Percentiles rank a stretch among this genome's conserved stretches.
Conservation (phyloP, 2,329 filamentous ascomycete genomes). For the Monosporascus sp. region DNA sequence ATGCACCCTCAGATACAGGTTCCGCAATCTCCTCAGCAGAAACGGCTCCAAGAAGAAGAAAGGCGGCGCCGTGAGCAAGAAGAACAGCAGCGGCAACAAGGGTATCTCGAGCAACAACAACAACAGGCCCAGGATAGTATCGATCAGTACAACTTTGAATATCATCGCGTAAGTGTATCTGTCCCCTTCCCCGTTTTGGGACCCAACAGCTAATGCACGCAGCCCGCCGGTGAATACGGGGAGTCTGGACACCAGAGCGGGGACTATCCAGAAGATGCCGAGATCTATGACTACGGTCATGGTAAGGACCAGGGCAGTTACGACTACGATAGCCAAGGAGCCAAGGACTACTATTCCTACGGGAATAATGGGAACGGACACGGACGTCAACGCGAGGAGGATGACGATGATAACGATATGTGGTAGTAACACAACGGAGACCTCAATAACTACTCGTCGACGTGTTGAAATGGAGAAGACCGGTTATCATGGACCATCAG, state of each 20-base stretch:
- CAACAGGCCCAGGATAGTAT: slow-evolving; percentile 38
- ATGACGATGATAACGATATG: slow-evolving; percentile 9
- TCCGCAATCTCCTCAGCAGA: slow-evolving; percentile 74
- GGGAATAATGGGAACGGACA: slow-evolving; percentile 29
- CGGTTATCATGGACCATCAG: slow-evolving; percentile 20
- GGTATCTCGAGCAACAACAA: slow-evolving; percentile 42
- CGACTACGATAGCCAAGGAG: slow-evolving; percentile 24
- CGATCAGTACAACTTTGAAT: slow-evolving; percentile 49
- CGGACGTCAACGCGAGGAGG: slow-evolving; percentile 19
- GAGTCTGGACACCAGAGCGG: slow-evolving; percentile 37
- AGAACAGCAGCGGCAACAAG: slow-evolving; percentile 24
- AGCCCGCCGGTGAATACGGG: slow-evolving; percentile 42
- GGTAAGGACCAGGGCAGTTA: slow-evolving; percentile 37
- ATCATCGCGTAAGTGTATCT: slow-evolving; percentile 40
- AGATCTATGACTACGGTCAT: slow-evolving; percentile 49
- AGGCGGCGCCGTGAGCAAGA: slow-evolving; percentile 44
- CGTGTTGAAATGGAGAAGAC: slow-evolving; percentile 14
- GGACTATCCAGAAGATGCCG: slow-evolving; percentile 47
- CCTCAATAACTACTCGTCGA: not conserved
- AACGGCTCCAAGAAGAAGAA: slow-evolving; percentile 47
- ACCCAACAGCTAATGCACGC: slow-evolving; percentile 4
- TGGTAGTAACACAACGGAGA: not conserved
- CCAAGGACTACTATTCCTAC: slow-evolving; percentile 28
- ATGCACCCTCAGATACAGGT: slow-evolving; percentile 97
- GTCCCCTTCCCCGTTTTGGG: not conserved